Conservation (phyloP, 345 rosid species). For the Reutealis trisperma region DNA sequence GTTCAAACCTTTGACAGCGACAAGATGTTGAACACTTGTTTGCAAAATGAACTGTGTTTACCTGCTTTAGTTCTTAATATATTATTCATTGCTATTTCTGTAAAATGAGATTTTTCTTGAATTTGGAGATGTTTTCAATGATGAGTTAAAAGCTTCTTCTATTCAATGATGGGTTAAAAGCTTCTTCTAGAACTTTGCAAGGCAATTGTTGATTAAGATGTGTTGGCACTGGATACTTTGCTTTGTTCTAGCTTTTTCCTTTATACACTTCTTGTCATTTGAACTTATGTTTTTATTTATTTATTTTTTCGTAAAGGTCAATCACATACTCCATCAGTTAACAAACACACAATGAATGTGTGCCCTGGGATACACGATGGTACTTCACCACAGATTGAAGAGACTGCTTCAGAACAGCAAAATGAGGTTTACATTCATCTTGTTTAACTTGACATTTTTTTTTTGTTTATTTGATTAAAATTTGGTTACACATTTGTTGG, state of each 20-base stretch:
- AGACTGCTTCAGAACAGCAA: neutral
- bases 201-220: conserved; percentile 7
- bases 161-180: neutral
- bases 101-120: neutral
- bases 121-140: neutral
- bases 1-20: neutral
- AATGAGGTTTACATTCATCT: neutral
- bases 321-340: neutral
- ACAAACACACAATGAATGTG: neutral
- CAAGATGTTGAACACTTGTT: neutral
- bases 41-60: neutral
- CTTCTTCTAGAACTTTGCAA: neutral
- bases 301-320: neutral
- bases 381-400: neutral
- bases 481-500: neutral
- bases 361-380: neutral
- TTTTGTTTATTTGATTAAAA: neutral
- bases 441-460: neutral
- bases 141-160: neutral
- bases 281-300: neutral
- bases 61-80: neutral
- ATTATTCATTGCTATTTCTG: neutral
- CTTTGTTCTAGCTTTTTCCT: neutral
- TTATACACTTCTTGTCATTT: conserved; percentile 7
- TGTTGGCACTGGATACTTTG: neutral